Evolutionary conservation across 192 early-diverging fungal genomes (phyloP).

Genomic region (Diversispora eburnea): DNA sequence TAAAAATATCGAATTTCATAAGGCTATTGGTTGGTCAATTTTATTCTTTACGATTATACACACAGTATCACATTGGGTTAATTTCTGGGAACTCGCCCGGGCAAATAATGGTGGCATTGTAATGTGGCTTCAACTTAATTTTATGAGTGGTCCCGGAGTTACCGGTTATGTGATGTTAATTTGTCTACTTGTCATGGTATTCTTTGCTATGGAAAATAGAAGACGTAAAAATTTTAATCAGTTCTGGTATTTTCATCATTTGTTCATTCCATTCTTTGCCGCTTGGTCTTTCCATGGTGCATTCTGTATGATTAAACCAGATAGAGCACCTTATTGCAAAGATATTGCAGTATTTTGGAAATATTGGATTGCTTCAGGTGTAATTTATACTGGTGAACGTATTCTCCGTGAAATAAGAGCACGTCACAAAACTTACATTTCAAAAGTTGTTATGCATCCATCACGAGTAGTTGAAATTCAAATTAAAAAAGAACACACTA

Average conservation of each 20-base stretch:
- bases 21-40: constrained; percentile 65
- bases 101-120: constrained; percentile 29
- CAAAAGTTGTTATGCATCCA: constrained; percentile 72
- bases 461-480: constrained; percentile 70
- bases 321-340: constrained; percentile 42
- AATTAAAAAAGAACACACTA: constrained; percentile 51
- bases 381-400: constrained; percentile 62
- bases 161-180: constrained; percentile 72
- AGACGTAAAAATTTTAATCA: constrained; percentile 63
- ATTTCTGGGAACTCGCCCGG: constrained; percentile 43
- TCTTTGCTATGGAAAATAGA: constrained; percentile 52
- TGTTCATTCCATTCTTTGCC: constrained; percentile 64
- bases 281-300: constrained; percentile 67
- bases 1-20: constrained; percentile 73
- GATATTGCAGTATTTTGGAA: constrained; percentile 54
- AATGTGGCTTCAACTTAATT: constrained; percentile 38
- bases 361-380: constrained; percentile 52
- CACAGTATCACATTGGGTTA: constrained; percentile 55
- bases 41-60: constrained; percentile 62
- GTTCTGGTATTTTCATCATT: constrained; percentile 80
- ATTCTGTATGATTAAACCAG: constrained; percentile 49
- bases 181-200: constrained; percentile 54
- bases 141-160: constrained; percentile 48
- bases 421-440: constrained; percentile 53
- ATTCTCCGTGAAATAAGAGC: constrained; percentile 59